Evolutionary conservation across 2,329 filamentous ascomycete genomes (phyloP), one percentile per base, ranked within the genome.

Genomic region (Fusarium aywerte): DNA sequence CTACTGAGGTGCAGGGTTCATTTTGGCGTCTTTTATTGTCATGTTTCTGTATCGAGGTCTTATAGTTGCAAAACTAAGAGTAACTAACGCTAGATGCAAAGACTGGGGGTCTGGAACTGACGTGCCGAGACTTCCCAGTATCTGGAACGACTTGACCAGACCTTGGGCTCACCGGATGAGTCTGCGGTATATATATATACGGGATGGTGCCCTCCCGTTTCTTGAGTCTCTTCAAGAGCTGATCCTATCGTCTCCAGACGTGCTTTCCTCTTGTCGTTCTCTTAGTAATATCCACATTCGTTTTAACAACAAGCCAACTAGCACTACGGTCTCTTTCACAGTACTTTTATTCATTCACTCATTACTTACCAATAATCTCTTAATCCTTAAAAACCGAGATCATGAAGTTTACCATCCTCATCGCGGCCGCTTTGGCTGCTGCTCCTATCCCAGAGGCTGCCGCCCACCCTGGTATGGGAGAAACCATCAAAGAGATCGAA

Each of bases 401-500:
- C 57, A 76, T 74, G 73, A 78, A 74, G 70, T 57, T 74, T 21
- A 65, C 56, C 20, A 44, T 61, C n/a, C 53, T 73, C 20, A 47
- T 73, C 42, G 44, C 65, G 20, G 61, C 64, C 18, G 70, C 65
- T 49, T 56, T 74, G 35, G 53, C 70, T 27, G 69, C 65, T 29
- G 61, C 62, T 29, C 62, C 64, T 16, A 56, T 73, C 43, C 51
- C 65, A 4, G 62, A 64, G 32, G 62, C 35, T 21, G 33, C 47
- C 13, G 72, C 68, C 36, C 65, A 65, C 50, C 67, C 71, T 18
- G 62, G 63, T n/a, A 72, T 74, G 71, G 57, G 47, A 36, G 57
- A 65, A 10, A 73, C 68, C 40, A 60, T 74, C 54, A 58, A 55
- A n/a, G 66, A 71, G 25, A 65, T 71, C 45, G 50, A 71, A 51